These are phyloP conservation scores for Ganoderma meredithae DNA, from an alignment of 1,284 basidiomycete species.

Conservation along the genomic window DNA sequence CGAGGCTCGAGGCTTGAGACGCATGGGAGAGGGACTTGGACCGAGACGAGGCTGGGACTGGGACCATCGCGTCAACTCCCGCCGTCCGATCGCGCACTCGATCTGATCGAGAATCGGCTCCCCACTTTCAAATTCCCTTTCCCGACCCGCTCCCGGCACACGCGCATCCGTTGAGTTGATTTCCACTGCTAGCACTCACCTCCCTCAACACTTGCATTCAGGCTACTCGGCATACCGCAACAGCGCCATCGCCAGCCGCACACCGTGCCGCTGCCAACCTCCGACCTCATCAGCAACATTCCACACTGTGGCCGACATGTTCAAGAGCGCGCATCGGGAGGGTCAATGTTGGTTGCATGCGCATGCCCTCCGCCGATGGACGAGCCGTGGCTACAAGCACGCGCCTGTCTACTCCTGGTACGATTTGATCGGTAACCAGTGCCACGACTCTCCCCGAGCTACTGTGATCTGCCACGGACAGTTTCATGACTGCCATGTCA, in stretches of 20 bases:
- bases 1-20: background rate
- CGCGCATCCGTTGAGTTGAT: too few species aligned
- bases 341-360: slow-evolving; percentile 8
- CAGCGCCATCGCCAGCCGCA: background rate
- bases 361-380: slow-evolving; percentile 4
- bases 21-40: background rate
- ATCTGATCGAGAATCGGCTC: slow-evolving; percentile 15
- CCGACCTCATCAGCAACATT: background rate
- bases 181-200: background rate
- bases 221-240: background rate
- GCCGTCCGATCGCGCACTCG: slow-evolving; percentile 4
- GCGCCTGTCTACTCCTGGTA: slow-evolving; percentile 11
- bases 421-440: slow-evolving; percentile 21
- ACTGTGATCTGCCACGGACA: slow-evolving; percentile 10
- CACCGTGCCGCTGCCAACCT: slow-evolving; percentile 1
- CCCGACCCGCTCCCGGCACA: background rate
- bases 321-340: slow-evolving; percentile 2
- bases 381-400: background rate
- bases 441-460: slow-evolving; percentile 12
- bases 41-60: background rate
- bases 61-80: background rate
- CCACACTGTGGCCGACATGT: background rate
- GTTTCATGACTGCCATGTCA: slow-evolving; percentile 9
- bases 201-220: background rate
- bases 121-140: slow-evolving; percentile 6